Percentiles rank a stretch among this genome's conserved stretches.
These are phyloP conservation scores for Lactuca saligna DNA, from an alignment of 129 eudicot species.

Conservation along the genomic window DNA sequence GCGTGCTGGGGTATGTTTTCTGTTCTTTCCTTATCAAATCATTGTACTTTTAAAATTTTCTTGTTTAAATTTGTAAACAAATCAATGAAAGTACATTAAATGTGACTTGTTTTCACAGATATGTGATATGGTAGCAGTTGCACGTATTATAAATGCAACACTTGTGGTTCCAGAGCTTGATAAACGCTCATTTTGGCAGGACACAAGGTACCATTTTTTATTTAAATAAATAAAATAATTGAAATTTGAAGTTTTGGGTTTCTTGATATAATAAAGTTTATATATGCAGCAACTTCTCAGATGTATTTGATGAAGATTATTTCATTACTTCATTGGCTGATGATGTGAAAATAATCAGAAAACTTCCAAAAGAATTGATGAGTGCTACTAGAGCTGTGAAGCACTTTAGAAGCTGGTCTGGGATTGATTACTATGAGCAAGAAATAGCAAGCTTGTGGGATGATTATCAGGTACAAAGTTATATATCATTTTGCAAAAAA, in stretches of 20 bases:
- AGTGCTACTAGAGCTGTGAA: constrained; percentile 86
- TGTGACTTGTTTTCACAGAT: constrained; percentile 44
- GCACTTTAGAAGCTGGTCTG: constrained; percentile 98
- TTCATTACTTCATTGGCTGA: constrained; percentile 72
- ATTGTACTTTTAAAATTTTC: not conserved
- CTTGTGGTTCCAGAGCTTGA: constrained; percentile 93
- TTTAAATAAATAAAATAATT: not conserved
- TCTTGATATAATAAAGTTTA: constrained; percentile 5
- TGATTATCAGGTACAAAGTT: constrained; percentile 62
- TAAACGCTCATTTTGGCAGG: constrained; percentile 96
- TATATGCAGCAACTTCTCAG: constrained; percentile 89
- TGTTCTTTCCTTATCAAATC: too few relatives aligned
- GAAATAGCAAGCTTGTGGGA: constrained; percentile 88
- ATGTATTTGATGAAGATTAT: constrained; percentile 84
- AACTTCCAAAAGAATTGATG: constrained; percentile 73
- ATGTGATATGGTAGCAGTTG: constrained; percentile 97
- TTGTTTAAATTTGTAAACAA: not conserved
- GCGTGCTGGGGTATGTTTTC: constrained; percentile 86
- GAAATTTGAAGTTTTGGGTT: constrained; percentile 1
- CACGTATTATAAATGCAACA: constrained; percentile 84
- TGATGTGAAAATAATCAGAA: constrained; percentile 69
- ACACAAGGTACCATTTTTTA: constrained; percentile 62
- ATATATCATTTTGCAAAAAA: not conserved
- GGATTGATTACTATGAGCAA: constrained; percentile 74
- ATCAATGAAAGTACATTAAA: not conserved